A percentile compares a stretch with the other conserved stretches of the same genome.
Conservation (phyloP, 169 alveolate genomes). For the Babesia ovis region DNA sequence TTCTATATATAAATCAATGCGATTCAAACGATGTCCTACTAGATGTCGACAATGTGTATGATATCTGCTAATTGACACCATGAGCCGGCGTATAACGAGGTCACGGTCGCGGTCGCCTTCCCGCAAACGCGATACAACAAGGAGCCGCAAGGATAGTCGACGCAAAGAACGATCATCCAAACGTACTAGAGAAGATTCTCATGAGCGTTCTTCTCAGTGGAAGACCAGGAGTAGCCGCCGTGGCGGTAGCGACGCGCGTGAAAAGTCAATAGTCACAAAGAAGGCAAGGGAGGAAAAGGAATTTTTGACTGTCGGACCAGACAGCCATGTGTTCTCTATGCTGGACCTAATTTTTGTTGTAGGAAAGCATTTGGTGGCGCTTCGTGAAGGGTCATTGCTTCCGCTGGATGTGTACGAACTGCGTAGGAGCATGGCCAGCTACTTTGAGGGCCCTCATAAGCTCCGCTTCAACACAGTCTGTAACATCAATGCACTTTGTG, state of each 20-base stretch:
- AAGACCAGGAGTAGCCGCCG: slow-evolving; percentile 9
- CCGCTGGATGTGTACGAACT: slow-evolving; percentile 23
- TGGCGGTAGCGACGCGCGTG: background rate
- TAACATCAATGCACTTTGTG: background rate
- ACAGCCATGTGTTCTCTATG: slow-evolving; percentile 5
- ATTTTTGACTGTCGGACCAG: background rate
- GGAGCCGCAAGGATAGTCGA: background rate
- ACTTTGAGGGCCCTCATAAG: slow-evolving; percentile 24
- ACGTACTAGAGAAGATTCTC: background rate
- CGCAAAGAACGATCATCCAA: slow-evolving; percentile 4
- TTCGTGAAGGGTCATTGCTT: background rate
- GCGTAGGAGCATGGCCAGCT: slow-evolving; percentile 3
- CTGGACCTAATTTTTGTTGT: slow-evolving; percentile 23
- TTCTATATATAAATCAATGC: too few relatives aligned
- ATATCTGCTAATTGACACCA: too few relatives aligned
- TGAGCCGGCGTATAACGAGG: slow-evolving; percentile 4
- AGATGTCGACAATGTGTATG: too few relatives aligned
- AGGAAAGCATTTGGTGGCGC: background rate
- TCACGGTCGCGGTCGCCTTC: slow-evolving; percentile 12
- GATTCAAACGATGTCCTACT: too few relatives aligned
- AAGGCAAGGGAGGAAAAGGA: slow-evolving; percentile 12
- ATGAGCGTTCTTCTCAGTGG: slow-evolving; percentile 2
- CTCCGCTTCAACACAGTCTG: slow-evolving; percentile 23
- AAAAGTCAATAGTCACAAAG: background rate
- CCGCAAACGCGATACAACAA: slow-evolving; percentile 2